Conservation (phyloP, 352 stramenopile genomes). For the Pythium sukuiense region DNA sequence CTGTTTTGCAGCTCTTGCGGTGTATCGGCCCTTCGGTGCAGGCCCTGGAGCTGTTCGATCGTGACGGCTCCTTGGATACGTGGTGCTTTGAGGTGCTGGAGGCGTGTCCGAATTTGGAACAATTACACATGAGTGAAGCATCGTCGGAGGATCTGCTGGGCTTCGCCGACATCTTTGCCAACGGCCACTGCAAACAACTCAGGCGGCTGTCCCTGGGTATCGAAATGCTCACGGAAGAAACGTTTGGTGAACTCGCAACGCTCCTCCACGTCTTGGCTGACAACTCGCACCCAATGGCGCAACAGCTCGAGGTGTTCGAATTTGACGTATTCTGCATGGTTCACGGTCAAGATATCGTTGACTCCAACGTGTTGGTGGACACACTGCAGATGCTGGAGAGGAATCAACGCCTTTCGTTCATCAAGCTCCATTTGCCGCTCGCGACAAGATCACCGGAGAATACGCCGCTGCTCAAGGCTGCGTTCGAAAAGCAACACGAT, state of each 20-base stretch:
- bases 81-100: not conserved
- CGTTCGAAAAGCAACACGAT: conserved; percentile 1
- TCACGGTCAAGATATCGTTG: conserved; percentile 1
- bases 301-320: not conserved
- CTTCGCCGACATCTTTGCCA: not conserved
- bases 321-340: conserved; percentile 3
- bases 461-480: not conserved
- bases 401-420: not conserved
- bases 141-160: not conserved
- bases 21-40: not conserved
- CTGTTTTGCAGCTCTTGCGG: not conserved
- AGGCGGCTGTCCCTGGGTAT: conserved; percentile 1
- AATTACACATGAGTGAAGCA: not conserved
- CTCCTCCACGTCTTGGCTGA: not conserved
- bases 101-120: not conserved
- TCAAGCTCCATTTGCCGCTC: conserved; percentile 8
- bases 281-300: not conserved
- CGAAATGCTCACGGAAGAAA: not conserved
- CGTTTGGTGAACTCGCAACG: not conserved
- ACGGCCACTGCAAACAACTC: not conserved
- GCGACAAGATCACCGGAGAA: not conserved
- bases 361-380: not conserved
- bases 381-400: conserved; percentile 5
- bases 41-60: not conserved
- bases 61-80: not conserved